Evolutionary conservation across 1,284 basidiomycete genomes (phyloP).

Genomic region (Austropuccinia psidii): DNA sequence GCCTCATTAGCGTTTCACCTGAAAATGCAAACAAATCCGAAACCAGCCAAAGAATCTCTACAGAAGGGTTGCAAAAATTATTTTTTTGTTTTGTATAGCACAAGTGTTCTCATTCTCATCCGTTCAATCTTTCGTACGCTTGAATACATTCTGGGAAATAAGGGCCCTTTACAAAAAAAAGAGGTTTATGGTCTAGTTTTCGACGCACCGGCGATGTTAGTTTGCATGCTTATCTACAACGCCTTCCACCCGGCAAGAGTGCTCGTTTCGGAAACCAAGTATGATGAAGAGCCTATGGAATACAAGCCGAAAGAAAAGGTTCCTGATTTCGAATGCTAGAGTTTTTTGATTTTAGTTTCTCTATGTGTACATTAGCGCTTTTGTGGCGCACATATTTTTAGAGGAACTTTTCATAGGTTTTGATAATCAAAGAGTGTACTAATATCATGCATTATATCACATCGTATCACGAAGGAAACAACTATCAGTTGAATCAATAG

Average conservation of each 20-base stretch:
- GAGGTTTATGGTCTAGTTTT: not conserved
- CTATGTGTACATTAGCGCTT: too few species aligned
- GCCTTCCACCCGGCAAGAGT: not conserved
- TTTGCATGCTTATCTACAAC: slow-evolving; percentile 9
- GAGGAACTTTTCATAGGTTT: too few species aligned
- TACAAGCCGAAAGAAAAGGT: too few species aligned
- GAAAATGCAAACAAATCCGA: not conserved
- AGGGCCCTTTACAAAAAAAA: not conserved
- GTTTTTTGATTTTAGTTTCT: too few species aligned
- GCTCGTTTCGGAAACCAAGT: too few species aligned
- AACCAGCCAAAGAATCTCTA: not conserved
- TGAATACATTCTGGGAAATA: not conserved
- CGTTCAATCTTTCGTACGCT: not conserved
- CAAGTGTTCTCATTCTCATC: not conserved
- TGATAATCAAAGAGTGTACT: too few species aligned
- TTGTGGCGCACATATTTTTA: too few species aligned
- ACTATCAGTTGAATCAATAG: too few species aligned
- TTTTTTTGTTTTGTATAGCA: not conserved
- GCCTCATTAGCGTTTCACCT: not conserved
- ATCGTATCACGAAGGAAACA: too few species aligned
- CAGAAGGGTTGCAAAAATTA: not conserved
- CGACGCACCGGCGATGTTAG: not conserved
- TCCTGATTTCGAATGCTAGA: too few species aligned
- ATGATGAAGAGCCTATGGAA: too few species aligned
- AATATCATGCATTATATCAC: too few species aligned